These are phyloP conservation scores for Pseudopyrenochaeta lycopersici DNA, from an alignment of 2,329 filamentous ascomycete species.

Conservation along the genomic window DNA sequence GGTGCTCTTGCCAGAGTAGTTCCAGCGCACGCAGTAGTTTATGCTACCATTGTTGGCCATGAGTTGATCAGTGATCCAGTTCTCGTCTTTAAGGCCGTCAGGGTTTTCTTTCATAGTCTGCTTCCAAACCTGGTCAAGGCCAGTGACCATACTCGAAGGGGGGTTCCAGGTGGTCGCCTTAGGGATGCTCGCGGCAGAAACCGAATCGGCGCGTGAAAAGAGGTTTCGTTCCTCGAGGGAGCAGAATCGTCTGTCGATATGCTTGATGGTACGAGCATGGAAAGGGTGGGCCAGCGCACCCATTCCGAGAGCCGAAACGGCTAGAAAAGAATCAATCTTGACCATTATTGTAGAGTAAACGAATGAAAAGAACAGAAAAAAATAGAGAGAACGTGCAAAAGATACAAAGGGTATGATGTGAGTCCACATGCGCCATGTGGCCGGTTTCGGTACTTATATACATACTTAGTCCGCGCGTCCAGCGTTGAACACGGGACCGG, in stretches of 20 bases:
- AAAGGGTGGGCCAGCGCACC: slow-evolving; percentile 31
- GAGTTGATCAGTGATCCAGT: slow-evolving; percentile 42
- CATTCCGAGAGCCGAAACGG: slow-evolving; percentile 21
- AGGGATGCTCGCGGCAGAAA: slow-evolving; percentile 23
- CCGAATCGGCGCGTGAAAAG: slow-evolving; percentile 19
- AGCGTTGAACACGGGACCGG: no score
- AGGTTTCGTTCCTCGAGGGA: slow-evolving; percentile 22
- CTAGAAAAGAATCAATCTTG: slow-evolving; percentile 22
- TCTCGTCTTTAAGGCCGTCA: slow-evolving; percentile 34
- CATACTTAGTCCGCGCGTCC: no score
- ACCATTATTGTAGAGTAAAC: slow-evolving; percentile 21
- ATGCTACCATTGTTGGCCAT: slow-evolving; percentile 1
- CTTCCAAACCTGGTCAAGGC: slow-evolving; percentile 36
- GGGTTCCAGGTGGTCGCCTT: slow-evolving; percentile 34
- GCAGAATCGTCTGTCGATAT: slow-evolving; percentile 32
- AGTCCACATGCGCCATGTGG: no score
- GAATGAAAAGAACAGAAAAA: neutral
- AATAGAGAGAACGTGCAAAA: slow-evolving; percentile 27
- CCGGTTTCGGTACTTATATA: no score
- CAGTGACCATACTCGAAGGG: slow-evolving; percentile 32
- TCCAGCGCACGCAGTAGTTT: slow-evolving; percentile 58
- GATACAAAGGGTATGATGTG: neutral
- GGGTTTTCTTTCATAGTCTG: slow-evolving; percentile 34
- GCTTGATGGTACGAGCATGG: slow-evolving; percentile 23
- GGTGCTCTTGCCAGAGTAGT: slow-evolving; percentile 49